Evolutionary conservation across 164 flowering plant species (phyloP), one percentile per base, ranked within the genome.

Genomic region (Chimonanthus praecox): DNA sequence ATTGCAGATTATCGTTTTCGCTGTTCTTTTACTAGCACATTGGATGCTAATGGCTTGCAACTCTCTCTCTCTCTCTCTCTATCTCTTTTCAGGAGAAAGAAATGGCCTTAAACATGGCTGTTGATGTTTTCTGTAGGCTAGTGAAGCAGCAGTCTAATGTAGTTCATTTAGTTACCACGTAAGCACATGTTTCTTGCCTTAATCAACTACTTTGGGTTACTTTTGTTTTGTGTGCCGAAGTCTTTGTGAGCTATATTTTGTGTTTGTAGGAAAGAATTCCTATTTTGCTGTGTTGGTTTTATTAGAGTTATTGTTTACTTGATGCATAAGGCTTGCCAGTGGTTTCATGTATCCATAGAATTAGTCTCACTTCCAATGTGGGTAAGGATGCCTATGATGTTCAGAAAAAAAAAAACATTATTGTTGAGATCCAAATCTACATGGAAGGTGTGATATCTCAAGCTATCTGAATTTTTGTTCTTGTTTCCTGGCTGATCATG

Each of bases 41-140:
- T 18, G 58, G 58, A 21, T 64, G 74, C 79, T 82, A 72, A 87
- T 75, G 46, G 8, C 6, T 76, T 64, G 21, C 74, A 45, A 67
- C 15, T 73, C 51, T 69, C 72, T 80, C 33, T 33, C 33, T 33
- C 33, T 33, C 33, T 33, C 33, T 33, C 33, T 33, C 33, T 33
- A 1, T 33, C 33, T 33, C 45, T 21, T 20, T 87, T 87, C 97
- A 96, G 99, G 99, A 92, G 81, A 96, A 96, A 87, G 99, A 96
- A 88, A 87, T 80, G 80, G 94, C 99, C 80, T 85, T 96, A 82
- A 92, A 92, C 85, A 81, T 85, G 85, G 85, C 94, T 67, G 89
- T 96, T 74, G 98, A 94, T 84, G 84, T 83, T 61, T 96, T 96
- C 83, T 94, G 98, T 92, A 89, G 92, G 91, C 86, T 96, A 89